Conservation (phyloP, 2,329 filamentous ascomycete genomes). For the Aspergillus sclerotialis region DNA sequence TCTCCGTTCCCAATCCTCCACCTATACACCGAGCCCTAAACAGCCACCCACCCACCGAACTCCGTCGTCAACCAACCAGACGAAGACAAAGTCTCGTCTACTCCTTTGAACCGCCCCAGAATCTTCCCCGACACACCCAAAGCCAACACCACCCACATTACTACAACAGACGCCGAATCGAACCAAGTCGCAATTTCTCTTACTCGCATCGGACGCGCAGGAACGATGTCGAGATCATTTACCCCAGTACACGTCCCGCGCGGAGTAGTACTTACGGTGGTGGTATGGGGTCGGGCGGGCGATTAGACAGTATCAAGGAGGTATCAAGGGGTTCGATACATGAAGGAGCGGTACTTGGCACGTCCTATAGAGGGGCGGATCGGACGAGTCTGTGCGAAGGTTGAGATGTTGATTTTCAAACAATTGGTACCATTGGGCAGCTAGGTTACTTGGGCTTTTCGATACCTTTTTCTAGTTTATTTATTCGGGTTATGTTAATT, state of each 20-base stretch:
- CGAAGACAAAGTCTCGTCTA: conserved; percentile 13
- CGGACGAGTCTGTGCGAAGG: too few species aligned
- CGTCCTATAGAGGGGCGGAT: conserved; percentile 5
- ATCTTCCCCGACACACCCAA: conserved; percentile 21
- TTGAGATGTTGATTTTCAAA: too few species aligned
- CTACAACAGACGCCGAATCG: conserved; percentile 14
- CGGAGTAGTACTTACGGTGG: conserved; percentile 28
- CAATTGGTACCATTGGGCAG: too few species aligned
- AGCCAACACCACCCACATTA: conserved; percentile 20
- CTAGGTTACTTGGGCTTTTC: too few species aligned
- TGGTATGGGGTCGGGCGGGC: conserved; percentile 10
- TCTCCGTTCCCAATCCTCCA: conserved; percentile 5
- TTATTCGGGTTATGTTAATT: too few species aligned
- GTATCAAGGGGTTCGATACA: conserved; percentile 21
- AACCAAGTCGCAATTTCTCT: too few species aligned
- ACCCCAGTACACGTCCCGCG: conserved; percentile 26
- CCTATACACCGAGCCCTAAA: conserved; percentile 4
- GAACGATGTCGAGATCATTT: conserved; percentile 27
- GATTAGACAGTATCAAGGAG: conserved; percentile 26
- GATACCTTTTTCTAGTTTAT: too few species aligned
- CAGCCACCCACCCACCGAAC: conserved; percentile 2
- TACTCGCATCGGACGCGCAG: too few species aligned
- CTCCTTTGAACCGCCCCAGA: conserved; percentile 18
- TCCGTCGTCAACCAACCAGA: conserved; percentile 8
- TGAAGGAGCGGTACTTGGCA: conserved; percentile 8